Evolutionary conservation across 2,329 filamentous ascomycete species (phyloP), one percentile per base, ranked within the genome.

Genomic region (Epichloe amarillans): DNA sequence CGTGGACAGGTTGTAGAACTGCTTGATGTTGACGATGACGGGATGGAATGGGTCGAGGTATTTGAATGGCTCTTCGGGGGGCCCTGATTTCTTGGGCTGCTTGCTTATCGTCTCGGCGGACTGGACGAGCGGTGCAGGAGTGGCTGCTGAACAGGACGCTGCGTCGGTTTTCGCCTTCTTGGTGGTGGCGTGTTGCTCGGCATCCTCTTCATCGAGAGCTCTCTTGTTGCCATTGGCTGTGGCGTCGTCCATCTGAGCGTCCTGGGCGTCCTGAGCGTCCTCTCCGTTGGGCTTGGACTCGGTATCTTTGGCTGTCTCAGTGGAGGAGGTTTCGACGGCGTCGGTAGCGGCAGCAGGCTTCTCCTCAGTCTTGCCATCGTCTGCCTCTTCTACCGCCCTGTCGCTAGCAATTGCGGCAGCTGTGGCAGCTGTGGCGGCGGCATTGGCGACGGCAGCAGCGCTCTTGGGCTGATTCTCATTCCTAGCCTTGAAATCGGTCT

Each of bases 61-160:
- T 64, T 95, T 96, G 76, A 95, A 98, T 4, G 90, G 87, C 66
- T 98, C 93, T 66, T 97, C 93, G 56, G 82, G 21, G 76, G 78
- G 79, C 46, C 72, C 74, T 53, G 74, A 74, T 64, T 63, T 68
- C 64, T 60, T 67, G 53, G 66, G 65, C 55, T 68, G 65, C 55
- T 68, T 69, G 52, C 56, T 60, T 38, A 54, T 49, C 44, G 61
- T 50, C 46, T 62, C 64, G 47, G 37, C 51, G 50, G 52, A 40
- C 52, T 42, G 53, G 36, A 51, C 30, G 19, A 41, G 49, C 14
- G 51, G 50, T 26, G 52, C 49, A 19, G 57, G 51, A 17, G 58
- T 52, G 15, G 57, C 52, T 3, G 54, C 51, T 35, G 55, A 41
- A 40, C 54, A 41, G 41, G 55, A 46, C 39, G 56, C 52, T 7